Evolutionary conservation across 2,329 filamentous ascomycete genomes (phyloP), one percentile per base, ranked within the genome.

Genomic region (Fusarium floridanum): DNA sequence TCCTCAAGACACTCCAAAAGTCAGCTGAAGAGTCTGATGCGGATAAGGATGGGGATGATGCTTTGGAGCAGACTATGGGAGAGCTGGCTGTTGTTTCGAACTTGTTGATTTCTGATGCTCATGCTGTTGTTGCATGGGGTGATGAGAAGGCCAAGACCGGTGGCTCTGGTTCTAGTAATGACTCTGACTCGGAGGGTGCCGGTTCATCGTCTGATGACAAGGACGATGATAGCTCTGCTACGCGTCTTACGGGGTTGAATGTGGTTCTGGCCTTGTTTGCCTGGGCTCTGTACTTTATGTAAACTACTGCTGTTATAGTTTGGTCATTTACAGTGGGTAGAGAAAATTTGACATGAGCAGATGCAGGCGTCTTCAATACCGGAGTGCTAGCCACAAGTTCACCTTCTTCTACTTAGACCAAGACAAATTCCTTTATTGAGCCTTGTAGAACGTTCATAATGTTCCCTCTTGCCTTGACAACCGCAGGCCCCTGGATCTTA

Each of bases 1-100:
- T 95, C 72, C 82, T 89, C 66, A 87, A 90, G 1, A 89, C 91
- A 14, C 89, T 92, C 70, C 87, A 86, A 0, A 78, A 77, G 7
- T 89, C 85, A 68, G 80, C 85, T 2, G 84, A 84, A 39, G 86
- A 84, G 63, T 84, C 86, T 22, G 72, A 80, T 57, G 88, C 90
- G 71, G 86, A 88, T 64, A 89, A 88, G 16, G 84, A 83, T 32
- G 88, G 89, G 17, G 87, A 89, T 32, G 88, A 89, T 20, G 88
- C 62, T 1, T 14, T 64, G 50, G 62, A 64, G 50, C 34, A 91
- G 80, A 84, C 87, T 76, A 89, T 91, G 84, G 87, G 86, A 56
- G 89, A 87, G 0, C 80, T 91, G 22, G 86, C 86, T 22, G 85
- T 89, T 12, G 85, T 92, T 16, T 86, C 86, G 14, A 84, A 84